Percentiles rank a stretch among this genome's conserved stretches.
Conservation (phyloP, 169 alveolate species). For the Plasmodium falciparum region DNA sequence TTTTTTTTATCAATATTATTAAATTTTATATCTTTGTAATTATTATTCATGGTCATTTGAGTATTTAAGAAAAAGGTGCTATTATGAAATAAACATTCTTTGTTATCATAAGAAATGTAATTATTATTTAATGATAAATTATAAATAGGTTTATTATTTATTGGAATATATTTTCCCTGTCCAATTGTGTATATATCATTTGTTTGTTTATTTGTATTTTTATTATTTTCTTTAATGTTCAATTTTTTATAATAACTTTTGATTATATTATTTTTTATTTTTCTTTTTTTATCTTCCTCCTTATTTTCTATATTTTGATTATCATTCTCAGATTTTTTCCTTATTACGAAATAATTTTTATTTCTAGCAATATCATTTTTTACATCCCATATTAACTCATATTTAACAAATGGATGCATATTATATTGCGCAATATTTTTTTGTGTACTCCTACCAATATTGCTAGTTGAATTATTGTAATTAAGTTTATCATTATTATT, state of each 20-base stretch:
- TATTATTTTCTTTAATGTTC: no score
- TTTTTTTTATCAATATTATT: not conserved
- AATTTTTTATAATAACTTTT: no score
- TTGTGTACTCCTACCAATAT: slow-evolving; percentile 1
- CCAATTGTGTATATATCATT: not conserved
- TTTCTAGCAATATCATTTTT: not conserved
- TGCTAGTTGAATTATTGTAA: not conserved
- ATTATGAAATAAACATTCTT: no score
- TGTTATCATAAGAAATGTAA: no score
- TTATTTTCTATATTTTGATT: not conserved
- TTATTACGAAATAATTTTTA: not conserved
- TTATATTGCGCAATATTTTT: not conserved
- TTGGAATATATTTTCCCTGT: not conserved
- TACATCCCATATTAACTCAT: not conserved
- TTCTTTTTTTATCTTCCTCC: no score
- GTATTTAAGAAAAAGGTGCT: not conserved
- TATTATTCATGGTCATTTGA: not conserved
- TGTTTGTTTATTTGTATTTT: no score
- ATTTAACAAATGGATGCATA: not conserved
- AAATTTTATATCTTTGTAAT: not conserved
- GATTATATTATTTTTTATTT: no score
- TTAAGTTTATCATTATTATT: not conserved
- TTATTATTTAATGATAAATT: no score
- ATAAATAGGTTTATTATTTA: no score
- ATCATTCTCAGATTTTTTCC: not conserved